These are phyloP conservation scores for Nicotiana attenuata DNA, from an alignment of 257 asterid species.

Conservation along the genomic window DNA sequence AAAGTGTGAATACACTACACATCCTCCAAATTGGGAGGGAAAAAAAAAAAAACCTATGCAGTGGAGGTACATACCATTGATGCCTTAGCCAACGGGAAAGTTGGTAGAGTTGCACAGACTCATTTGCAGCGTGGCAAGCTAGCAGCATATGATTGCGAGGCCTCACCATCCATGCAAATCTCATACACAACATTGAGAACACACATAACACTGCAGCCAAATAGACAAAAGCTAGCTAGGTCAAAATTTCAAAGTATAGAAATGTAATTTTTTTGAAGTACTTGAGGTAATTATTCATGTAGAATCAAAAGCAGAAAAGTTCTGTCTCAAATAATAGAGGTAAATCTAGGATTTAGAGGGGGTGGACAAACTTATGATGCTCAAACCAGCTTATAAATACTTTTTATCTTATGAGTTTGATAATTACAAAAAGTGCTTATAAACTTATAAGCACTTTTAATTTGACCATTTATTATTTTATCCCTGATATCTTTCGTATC, in stretches of 20 bases:
- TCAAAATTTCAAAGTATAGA: background rate
- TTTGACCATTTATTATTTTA: too few relatives aligned
- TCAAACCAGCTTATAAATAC: too few relatives aligned
- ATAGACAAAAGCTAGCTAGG: background rate
- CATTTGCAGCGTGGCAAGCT: conserved; percentile 18
- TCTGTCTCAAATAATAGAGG: too few relatives aligned
- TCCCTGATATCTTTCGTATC: too few relatives aligned
- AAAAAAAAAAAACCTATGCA: too few relatives aligned
- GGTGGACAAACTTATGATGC: too few relatives aligned
- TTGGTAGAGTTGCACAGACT: conserved; percentile 15
- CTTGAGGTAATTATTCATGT: background rate
- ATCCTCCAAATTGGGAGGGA: too few relatives aligned
- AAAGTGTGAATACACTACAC: too few relatives aligned
- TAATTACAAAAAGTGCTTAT: too few relatives aligned
- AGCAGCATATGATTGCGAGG: conserved; percentile 16
- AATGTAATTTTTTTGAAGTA: background rate
- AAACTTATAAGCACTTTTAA: too few relatives aligned
- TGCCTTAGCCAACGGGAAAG: conserved; percentile 12
- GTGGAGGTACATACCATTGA: background rate
- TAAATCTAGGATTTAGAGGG: background rate
- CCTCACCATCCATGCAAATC: conserved; percentile 15
- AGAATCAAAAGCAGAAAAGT: background rate
- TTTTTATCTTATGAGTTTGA: too few relatives aligned
- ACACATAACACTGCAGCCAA: conserved; percentile 7
- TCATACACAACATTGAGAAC: conserved; percentile 3